Evolutionary conservation across 2,329 filamentous ascomycete species (phyloP), one percentile per base, ranked within the genome.

Genomic region (Rutstroemia sp.): DNA sequence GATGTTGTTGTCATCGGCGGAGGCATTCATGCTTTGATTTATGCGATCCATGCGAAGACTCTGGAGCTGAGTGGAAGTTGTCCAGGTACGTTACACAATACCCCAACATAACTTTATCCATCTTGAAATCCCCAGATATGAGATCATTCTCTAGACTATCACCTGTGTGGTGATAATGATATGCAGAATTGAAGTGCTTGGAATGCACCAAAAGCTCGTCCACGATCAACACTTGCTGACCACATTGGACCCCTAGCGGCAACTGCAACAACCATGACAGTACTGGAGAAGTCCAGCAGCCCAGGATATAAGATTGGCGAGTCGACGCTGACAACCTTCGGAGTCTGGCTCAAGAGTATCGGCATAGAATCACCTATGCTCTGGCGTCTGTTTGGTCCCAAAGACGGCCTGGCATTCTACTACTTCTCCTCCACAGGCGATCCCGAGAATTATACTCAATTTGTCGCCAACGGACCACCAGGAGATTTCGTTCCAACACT

Each of bases 291-390:
- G 42, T 58, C 51, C n/a, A 7, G 16, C 17, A 51, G 48, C 3
- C 64, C 64, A 17, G 54, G 54, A 19, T 65, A 67, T 55, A 67
- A 67, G 42, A 66, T 67, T 25, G 63, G 65, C 41, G 65, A 67
- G 50, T 62, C 58, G 14, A 67, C 64, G 7, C 61, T 67, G 8
- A 56, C 62, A 10, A 42, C 58, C 6, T 67, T 66, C 41, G 58
- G 55, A 16, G 19, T 62, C 42, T 65, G 61, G 62, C 51, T 57
- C 8, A 64, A 64, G 52, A 41, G 42, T 9, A 30, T 61, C 41
- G 62, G 61, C 2, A 60, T 66, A n/a, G 53, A 54, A 21, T 39
- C 57, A 1, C 56, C 54, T 16, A 56, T 58, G 27, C 60, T 61
- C 27, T 57, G 37, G 30, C 57, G 63, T 25, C 56, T 67, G 3